These are phyloP conservation scores for Mimosa bimucronata DNA, from an alignment of 306 rosid genomes.

Conservation along the genomic window DNA sequence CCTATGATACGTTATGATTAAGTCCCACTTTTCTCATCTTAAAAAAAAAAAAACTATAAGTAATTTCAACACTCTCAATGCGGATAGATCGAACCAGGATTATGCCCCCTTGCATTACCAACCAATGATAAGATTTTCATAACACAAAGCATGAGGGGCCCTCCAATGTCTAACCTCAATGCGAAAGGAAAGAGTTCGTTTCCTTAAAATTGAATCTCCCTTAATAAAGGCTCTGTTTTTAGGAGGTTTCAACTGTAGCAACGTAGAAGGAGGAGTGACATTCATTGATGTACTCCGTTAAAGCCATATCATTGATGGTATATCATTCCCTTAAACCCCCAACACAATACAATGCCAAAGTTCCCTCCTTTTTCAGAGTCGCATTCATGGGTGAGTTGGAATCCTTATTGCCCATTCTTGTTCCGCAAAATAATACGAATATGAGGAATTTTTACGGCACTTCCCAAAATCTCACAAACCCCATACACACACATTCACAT, in stretches of 20 bases:
- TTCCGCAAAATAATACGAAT: constrained; percentile 21
- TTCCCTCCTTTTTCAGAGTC: constrained; percentile 36
- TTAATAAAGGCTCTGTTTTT: constrained; percentile 8
- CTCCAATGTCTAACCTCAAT: too few relatives aligned
- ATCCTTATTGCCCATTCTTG: constrained; percentile 40
- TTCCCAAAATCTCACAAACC: constrained; percentile 32
- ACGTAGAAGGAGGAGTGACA: constrained; percentile 33
- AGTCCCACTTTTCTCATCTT: too few relatives aligned
- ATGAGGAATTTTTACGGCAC: constrained; percentile 36
- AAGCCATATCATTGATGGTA: constrained; percentile 33
- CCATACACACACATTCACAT: constrained; percentile 2
- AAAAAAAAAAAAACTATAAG: too few relatives aligned
- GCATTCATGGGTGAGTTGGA: constrained; percentile 60
- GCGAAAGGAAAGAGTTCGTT: too few relatives aligned
- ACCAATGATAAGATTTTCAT: too few relatives aligned
- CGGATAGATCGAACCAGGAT: too few relatives aligned
- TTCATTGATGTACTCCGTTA: constrained; percentile 17
- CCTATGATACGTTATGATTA: too few relatives aligned
- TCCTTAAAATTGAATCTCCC: constrained; percentile 32
- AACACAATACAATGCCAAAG: constrained; percentile 19
- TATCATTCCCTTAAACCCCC: constrained; percentile 54
- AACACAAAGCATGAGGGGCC: too few relatives aligned
- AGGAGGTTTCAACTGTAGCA: constrained; percentile 28
- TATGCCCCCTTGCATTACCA: too few relatives aligned
- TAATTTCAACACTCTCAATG: too few relatives aligned